phyloP scores from a whole-genome alignment of 1,139 yeast genomes.

The Magnusiomyces suaveolens region DNA sequence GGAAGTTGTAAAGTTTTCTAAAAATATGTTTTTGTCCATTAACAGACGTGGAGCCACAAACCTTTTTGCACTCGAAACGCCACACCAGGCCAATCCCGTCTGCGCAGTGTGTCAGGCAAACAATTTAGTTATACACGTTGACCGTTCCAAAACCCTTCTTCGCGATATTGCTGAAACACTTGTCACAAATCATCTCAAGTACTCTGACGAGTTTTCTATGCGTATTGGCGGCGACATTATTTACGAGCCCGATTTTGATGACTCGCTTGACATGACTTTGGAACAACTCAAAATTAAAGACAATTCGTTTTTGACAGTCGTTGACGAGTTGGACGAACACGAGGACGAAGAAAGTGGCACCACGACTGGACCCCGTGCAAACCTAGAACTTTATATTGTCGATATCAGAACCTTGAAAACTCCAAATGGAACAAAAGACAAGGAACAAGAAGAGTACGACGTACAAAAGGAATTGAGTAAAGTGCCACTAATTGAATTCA shows the following conservation, averaged over 20 bases:
- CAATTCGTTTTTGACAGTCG: constrained; percentile 56
- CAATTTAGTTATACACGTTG: constrained; percentile 41
- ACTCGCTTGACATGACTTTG: constrained; percentile 47
- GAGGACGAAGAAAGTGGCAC: background rate
- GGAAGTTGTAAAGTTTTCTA: constrained; percentile 25
- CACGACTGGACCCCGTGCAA: constrained; percentile 33
- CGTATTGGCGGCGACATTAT: constrained; percentile 55
- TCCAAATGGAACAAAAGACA: constrained; percentile 6
- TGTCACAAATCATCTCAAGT: constrained; percentile 43
- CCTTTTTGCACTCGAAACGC: constrained; percentile 54
- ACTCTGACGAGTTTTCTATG: constrained; percentile 58
- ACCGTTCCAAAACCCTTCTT: constrained; percentile 30
- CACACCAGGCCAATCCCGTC: constrained; percentile 51
- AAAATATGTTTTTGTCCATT: constrained; percentile 48
- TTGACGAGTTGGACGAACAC: constrained; percentile 65
- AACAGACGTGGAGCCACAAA: constrained; percentile 48
- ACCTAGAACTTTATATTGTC: constrained; percentile 55
- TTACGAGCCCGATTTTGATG: constrained; percentile 85
- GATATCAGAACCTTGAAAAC: constrained; percentile 10
- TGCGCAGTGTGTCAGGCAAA: constrained; percentile 70
- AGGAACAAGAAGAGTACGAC: constrained; percentile 3
- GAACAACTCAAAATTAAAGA: constrained; percentile 45
- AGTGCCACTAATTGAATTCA: constrained; percentile 31
- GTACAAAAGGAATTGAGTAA: constrained; percentile 10
- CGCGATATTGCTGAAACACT: constrained; percentile 38